A percentile compares a stretch with the other conserved stretches of the same genome.
Conservation (phyloP, 495 filamentous ascomycete genomes). For the Hypoxylon cercidicola region DNA sequence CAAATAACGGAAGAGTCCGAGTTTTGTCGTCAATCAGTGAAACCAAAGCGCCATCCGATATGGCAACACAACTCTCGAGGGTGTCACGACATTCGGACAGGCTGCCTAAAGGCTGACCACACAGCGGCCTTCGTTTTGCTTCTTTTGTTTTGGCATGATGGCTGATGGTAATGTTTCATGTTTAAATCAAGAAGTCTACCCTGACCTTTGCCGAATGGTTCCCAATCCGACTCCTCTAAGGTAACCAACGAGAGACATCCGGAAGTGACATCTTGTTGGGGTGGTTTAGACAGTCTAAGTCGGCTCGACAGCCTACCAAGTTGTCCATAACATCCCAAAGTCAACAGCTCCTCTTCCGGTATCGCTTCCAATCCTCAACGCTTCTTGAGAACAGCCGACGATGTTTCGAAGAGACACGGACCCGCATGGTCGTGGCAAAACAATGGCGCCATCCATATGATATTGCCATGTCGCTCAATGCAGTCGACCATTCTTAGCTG, state of each 20-base stretch:
- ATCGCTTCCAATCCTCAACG: constrained; percentile 21
- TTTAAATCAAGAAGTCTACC: constrained; percentile 38
- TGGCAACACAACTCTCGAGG: constrained; percentile 24
- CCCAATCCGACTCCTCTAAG: constrained; percentile 16
- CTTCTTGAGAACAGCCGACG: constrained; percentile 21
- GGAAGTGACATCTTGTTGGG: constrained; percentile 34
- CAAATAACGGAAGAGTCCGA: constrained; percentile 31
- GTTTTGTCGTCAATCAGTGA: constrained; percentile 35
- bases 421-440: constrained; percentile 8
- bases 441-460: constrained; percentile 20
- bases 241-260: constrained; percentile 40
- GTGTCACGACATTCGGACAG: constrained; percentile 40
- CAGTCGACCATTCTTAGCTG: constrained; percentile 14
- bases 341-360: constrained; percentile 26
- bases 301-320: constrained; percentile 25
- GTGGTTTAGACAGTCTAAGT: constrained; percentile 1
- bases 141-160: constrained; percentile 32
- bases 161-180: constrained; percentile 46
- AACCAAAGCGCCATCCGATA: constrained; percentile 41
- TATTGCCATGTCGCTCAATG: constrained; percentile 20
- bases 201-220: constrained; percentile 28
- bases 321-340: constrained; percentile 14
- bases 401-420: constrained; percentile 14
- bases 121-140: constrained; percentile 3
- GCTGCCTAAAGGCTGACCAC: constrained; percentile 28